Conservation (phyloP, 176 grass and related monocot genomes). For the Oryza nivara region DNA sequence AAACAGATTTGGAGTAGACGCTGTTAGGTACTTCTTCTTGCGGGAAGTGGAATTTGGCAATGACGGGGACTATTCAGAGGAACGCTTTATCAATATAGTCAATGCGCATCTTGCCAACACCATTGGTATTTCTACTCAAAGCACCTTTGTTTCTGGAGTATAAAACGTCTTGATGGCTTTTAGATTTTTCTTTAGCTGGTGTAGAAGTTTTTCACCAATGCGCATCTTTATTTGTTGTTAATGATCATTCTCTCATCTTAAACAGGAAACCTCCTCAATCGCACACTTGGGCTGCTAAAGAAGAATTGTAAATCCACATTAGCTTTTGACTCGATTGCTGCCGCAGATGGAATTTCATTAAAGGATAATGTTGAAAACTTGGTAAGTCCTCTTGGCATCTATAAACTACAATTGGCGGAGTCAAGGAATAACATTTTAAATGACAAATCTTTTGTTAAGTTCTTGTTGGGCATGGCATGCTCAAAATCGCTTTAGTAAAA, state of each 20-base stretch:
- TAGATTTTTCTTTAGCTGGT: constrained; percentile 21
- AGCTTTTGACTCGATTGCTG: constrained; percentile 69
- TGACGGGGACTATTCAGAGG: constrained; percentile 98
- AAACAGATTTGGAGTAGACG: constrained; percentile 76
- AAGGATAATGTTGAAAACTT: constrained; percentile 72
- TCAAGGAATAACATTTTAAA: constrained; percentile 20
- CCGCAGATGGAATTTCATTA: constrained; percentile 70
- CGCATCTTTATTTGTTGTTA: constrained; percentile 7
- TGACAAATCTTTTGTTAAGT: constrained; percentile 10
- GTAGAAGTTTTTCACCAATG: neutral
- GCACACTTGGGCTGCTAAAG: constrained; percentile 90
- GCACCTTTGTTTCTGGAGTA: constrained; percentile 16
- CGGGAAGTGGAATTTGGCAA: constrained; percentile 94
- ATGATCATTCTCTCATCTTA: constrained; percentile 26
- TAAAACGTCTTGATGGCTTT: constrained; percentile 13
- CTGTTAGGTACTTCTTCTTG: constrained; percentile 97
- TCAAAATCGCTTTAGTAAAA: constrained; percentile 17
- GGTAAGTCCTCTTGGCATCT: constrained; percentile 51
- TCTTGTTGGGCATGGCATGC: neutral
- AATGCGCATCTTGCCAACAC: constrained; percentile 98
- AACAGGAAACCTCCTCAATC: constrained; percentile 95
- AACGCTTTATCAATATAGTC: constrained; percentile 91
- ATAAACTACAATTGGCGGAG: constrained; percentile 22
- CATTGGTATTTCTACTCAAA: constrained; percentile 61
- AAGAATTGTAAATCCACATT: constrained; percentile 90